phyloP scores from a whole-genome alignment of 306 rosid species.

The Ochetophila trinervis region DNA sequence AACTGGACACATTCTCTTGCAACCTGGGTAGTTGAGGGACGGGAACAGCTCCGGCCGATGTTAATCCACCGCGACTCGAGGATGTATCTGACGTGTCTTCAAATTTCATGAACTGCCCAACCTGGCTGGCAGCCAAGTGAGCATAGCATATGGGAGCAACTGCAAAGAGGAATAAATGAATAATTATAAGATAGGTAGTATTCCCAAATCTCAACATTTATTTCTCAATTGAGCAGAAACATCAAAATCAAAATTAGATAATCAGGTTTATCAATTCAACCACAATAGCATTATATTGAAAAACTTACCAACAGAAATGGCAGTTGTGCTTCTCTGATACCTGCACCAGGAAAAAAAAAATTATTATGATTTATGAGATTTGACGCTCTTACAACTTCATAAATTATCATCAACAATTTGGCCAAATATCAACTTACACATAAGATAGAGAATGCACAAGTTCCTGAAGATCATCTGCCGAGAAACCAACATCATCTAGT shows the following conservation, averaged over 20 bases:
- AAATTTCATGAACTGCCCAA: conserved; percentile 72
- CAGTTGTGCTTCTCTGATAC: conserved; percentile 94
- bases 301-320: conserved; percentile 77
- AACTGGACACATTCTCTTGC: conserved; percentile 47
- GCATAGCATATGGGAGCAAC: conserved; percentile 97
- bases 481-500: conserved; percentile 71
- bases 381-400: not conserved
- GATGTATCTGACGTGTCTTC: conserved; percentile 80
- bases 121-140: conserved; percentile 80
- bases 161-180: conserved; percentile 28
- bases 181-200: not conserved
- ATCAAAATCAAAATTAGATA: not conserved
- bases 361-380: not conserved
- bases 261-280: not conserved
- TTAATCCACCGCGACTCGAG: conserved; percentile 67
- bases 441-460: conserved; percentile 91
- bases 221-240: not conserved
- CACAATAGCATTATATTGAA: not conserved
- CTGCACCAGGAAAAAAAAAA: conserved; percentile 34
- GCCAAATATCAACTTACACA: conserved; percentile 59
- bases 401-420: not conserved
- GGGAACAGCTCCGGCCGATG: conserved; percentile 52
- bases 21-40: conserved; percentile 78
- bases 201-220: not conserved
- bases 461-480: conserved; percentile 84